These are phyloP conservation scores for Pelargonium citronellum DNA, from an alignment of 441 rosid species.

Conservation along the genomic window DNA sequence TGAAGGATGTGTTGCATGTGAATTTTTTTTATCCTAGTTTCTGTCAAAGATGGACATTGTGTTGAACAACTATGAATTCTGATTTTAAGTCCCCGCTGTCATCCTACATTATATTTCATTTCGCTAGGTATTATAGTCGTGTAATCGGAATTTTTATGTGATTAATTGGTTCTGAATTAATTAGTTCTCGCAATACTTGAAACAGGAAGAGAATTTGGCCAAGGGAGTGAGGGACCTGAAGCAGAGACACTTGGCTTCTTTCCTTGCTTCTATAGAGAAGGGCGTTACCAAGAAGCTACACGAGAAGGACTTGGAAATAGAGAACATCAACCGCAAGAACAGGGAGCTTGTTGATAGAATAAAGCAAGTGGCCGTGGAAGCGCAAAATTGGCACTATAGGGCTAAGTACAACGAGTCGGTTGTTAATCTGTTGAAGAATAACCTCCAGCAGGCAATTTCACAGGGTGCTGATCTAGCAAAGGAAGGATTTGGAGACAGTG, in stretches of 20 bases:
- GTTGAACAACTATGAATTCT: too few relatives aligned
- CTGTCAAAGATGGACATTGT: too few relatives aligned
- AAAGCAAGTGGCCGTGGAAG: conserved; percentile 53
- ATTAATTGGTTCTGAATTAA: not conserved
- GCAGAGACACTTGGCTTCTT: conserved; percentile 57
- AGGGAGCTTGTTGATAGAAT: conserved; percentile 57
- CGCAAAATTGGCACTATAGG: conserved; percentile 69
- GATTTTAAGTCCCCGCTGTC: too few relatives aligned
- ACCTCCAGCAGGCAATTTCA: conserved; percentile 62
- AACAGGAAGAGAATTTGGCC: conserved; percentile 54
- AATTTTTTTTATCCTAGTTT: too few relatives aligned
- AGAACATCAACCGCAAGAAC: conserved; percentile 61
- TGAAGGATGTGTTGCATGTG: too few relatives aligned
- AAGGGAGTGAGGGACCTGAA: conserved; percentile 64
- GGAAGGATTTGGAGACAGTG: conserved; percentile 84
- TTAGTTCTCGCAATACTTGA: not conserved
- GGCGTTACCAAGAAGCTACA: conserved; percentile 53
- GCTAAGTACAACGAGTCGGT: conserved; percentile 70
- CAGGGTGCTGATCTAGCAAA: conserved; percentile 58
- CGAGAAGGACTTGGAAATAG: conserved; percentile 69
- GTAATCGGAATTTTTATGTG: not conserved
- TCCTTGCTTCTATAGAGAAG: conserved; percentile 58
- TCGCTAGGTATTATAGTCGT: not conserved
- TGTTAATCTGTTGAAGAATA: conserved; percentile 50
- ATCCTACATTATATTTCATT: not conserved